A percentile compares a stretch with the other conserved stretches of the same genome.
Conservation (phyloP, 2,329 filamentous ascomycete species). For the Alternaria arborescens region DNA sequence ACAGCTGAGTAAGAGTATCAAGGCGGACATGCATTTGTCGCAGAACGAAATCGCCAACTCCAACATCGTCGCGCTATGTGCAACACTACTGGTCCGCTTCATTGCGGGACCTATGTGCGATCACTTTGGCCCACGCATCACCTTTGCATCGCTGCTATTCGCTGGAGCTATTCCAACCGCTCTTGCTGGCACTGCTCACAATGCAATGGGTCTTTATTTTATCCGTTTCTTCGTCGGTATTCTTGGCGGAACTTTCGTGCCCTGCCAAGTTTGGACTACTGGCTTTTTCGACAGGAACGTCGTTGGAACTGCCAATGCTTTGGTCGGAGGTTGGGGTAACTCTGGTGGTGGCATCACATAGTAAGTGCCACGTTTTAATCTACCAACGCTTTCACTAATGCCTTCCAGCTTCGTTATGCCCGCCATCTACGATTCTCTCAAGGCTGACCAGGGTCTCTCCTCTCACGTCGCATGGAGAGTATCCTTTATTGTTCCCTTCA, state of each 20-base stretch:
- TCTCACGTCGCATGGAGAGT: conserved; percentile 82
- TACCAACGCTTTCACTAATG: conserved; percentile 16
- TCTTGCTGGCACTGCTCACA: conserved; percentile 78
- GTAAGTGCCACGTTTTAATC: conserved; percentile 25
- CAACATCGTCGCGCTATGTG: conserved; percentile 79
- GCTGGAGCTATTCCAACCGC: conserved; percentile 82
- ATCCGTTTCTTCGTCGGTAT: conserved; percentile 84
- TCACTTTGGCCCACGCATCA: conserved; percentile 78
- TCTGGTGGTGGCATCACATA: conserved; percentile 90
- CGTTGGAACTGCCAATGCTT: conserved; percentile 85
- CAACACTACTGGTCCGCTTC: conserved; percentile 74
- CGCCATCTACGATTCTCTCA: conserved; percentile 81
- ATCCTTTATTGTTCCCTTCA: conserved; percentile 82
- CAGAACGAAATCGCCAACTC: conserved; percentile 81
- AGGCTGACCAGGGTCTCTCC: conserved; percentile 65
- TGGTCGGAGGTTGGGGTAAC: conserved; percentile 87
- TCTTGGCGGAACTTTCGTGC: conserved; percentile 79
- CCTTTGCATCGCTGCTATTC: conserved; percentile 81
- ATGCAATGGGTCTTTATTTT: conserved; percentile 71
- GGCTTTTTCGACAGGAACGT: conserved; percentile 94
- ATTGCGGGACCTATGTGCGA: conserved; percentile 87
- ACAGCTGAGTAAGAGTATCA: conserved; percentile 68
- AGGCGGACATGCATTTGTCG: conserved; percentile 76
- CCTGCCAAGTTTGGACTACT: conserved; percentile 91
- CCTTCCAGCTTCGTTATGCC: conserved; percentile 78